These are phyloP conservation scores for Diaporthe destruens DNA, from an alignment of 2,329 filamentous ascomycete species.

Conservation along the genomic window DNA sequence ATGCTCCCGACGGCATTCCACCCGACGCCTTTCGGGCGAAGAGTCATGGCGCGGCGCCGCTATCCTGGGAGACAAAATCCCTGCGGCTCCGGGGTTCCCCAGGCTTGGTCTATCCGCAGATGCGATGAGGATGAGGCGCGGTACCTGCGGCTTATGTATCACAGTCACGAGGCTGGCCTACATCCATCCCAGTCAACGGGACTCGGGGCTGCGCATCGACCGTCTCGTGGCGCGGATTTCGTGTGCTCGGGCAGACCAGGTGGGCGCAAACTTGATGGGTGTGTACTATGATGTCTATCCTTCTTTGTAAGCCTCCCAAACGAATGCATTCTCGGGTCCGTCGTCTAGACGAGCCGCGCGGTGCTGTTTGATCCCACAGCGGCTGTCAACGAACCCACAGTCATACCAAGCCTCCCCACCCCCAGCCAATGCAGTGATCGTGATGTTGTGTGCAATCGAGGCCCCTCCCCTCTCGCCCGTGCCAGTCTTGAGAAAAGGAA, in stretches of 20 bases:
- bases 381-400: constrained; percentile 4
- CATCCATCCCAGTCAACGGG: background rate
- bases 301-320: constrained; percentile 9
- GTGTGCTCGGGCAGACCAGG: background rate
- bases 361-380: constrained; percentile 35
- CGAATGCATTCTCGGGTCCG: constrained; percentile 23
- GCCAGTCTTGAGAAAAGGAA: background rate
- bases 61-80: background rate
- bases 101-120: background rate
- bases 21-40: constrained; percentile 20
- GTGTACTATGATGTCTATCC: constrained; percentile 24
- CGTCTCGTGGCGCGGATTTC: background rate
- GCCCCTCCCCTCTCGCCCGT: background rate
- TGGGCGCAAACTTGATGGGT: background rate
- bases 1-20: background rate
- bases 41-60: background rate
- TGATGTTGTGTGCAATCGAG: background rate
- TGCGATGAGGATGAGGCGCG: background rate
- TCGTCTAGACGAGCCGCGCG: constrained; percentile 22
- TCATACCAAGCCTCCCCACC: constrained; percentile 8
- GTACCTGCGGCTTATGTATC: constrained; percentile 25
- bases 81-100: constrained; percentile 4
- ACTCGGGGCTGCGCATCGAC: background rate
- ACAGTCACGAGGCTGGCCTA: constrained; percentile 15
- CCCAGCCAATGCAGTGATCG: constrained; percentile 11